Evolutionary conservation across 768 basidiomycete genomes (phyloP).

Genomic region (Infundibulicybe gibba): DNA sequence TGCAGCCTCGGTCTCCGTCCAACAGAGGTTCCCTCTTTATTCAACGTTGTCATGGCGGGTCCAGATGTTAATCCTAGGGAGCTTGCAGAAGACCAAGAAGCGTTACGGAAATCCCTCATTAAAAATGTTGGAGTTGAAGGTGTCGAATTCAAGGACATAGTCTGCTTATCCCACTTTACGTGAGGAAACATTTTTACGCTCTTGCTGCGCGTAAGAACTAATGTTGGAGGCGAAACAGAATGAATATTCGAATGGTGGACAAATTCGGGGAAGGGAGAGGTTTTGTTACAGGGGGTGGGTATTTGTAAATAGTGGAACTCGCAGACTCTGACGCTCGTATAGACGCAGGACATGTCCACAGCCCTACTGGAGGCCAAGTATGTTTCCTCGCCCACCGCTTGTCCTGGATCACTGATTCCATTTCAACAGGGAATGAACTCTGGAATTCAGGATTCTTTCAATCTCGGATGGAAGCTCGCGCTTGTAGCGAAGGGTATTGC

Average conservation of each 20-base stretch:
- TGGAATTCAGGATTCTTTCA: slow-evolving; percentile 29
- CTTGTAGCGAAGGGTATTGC: slow-evolving; percentile 13
- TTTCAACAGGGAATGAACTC: slow-evolving; percentile 27
- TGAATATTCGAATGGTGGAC: slow-evolving; percentile 46
- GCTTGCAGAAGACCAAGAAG: slow-evolving; percentile 1
- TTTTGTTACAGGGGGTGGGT: slow-evolving; percentile 44
- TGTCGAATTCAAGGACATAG: too few relatives aligned
- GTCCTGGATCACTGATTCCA: neutral
- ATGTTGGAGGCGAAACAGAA: slow-evolving; percentile 34
- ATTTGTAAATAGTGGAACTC: neutral
- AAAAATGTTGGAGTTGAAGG: too few relatives aligned
- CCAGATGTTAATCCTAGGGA: slow-evolving; percentile 3
- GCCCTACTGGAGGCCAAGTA: slow-evolving; percentile 31
- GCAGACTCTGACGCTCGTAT: neutral
- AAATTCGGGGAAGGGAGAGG: slow-evolving; percentile 37
- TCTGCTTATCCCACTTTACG: too few relatives aligned
- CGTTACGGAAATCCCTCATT: slow-evolving; percentile 2
- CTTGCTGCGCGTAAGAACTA: slow-evolving; percentile 37
- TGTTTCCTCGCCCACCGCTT: neutral
- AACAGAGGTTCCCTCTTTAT: slow-evolving; percentile 2
- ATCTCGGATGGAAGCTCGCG: slow-evolving; percentile 19
- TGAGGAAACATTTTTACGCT: too few relatives aligned
- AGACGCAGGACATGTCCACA: slow-evolving; percentile 50
- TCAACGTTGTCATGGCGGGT: slow-evolving; percentile 5
- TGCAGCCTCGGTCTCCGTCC: slow-evolving; percentile 5